Percentiles rank a stretch among this genome's conserved stretches.
Conservation (phyloP, 306 rosid genomes). For the Medicago arabica region DNA sequence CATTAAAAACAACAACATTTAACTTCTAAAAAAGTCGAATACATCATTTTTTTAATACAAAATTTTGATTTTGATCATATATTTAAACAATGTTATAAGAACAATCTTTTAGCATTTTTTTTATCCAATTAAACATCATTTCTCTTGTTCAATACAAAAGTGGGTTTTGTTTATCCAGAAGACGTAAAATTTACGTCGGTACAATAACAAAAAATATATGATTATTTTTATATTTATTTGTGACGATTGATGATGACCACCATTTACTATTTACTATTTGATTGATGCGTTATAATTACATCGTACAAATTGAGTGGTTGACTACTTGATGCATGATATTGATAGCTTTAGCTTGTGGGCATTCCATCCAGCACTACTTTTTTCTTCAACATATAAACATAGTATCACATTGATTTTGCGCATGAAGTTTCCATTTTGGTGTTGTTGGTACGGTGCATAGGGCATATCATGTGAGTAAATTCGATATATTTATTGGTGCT, state of each 20-base stretch:
- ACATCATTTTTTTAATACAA: too few relatives aligned
- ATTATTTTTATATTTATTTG: background rate
- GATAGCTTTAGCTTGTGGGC: background rate
- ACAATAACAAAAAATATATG: background rate
- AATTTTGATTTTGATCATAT: too few relatives aligned
- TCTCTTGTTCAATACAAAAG: too few relatives aligned
- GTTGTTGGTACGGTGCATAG: background rate
- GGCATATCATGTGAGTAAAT: background rate
- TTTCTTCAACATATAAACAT: background rate
- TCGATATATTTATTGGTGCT: background rate
- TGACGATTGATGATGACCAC: background rate
- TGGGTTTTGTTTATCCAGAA: too few relatives aligned
- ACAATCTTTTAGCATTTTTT: too few relatives aligned
- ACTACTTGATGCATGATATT: background rate
- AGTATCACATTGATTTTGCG: background rate
- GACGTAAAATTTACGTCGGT: too few relatives aligned
- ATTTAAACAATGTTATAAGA: too few relatives aligned
- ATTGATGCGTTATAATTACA: background rate
- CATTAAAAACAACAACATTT: too few relatives aligned
- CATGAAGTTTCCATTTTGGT: background rate
- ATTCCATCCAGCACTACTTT: background rate
- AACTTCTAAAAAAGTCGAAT: too few relatives aligned
- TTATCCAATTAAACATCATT: too few relatives aligned
- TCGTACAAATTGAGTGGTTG: conserved; percentile 2
- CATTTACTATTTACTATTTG: background rate